These are phyloP conservation scores for Arctium minus DNA, from an alignment of 129 eudicot species.

Conservation along the genomic window DNA sequence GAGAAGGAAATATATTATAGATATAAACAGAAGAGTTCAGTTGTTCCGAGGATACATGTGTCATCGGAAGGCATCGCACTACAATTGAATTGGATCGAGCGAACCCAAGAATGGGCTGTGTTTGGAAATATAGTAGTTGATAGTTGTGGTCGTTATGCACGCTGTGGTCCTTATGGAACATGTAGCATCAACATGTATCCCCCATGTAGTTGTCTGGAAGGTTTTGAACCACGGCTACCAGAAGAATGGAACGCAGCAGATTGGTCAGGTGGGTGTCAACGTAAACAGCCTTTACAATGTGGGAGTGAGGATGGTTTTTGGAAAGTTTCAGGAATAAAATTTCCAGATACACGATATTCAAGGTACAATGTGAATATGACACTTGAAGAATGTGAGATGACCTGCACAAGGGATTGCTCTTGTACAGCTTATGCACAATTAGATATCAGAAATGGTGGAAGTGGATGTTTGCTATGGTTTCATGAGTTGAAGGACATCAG, in stretches of 20 bases:
- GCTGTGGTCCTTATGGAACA: slow-evolving; percentile 16
- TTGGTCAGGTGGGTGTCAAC: slow-evolving; percentile 53
- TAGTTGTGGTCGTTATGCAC: neutral
- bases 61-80: neutral
- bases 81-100: neutral
- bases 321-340: slow-evolving; percentile 18
- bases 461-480: slow-evolving; percentile 60
- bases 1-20: slow-evolving; percentile 21
- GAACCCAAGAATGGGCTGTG: slow-evolving; percentile 3
- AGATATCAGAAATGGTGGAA: slow-evolving; percentile 35
- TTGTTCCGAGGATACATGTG: neutral
- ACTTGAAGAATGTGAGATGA: slow-evolving; percentile 34
- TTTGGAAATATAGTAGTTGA: neutral
- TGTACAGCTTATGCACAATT: slow-evolving; percentile 47
- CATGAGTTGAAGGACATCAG: slow-evolving; percentile 43
- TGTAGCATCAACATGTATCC: slow-evolving; percentile 3
- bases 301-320: slow-evolving; percentile 29
- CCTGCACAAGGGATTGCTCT: slow-evolving; percentile 42
- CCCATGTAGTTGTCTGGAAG: slow-evolving; percentile 14
- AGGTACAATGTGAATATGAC: slow-evolving; percentile 25
- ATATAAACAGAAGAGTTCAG: slow-evolving; percentile 5
- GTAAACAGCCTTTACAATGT: slow-evolving; percentile 29
- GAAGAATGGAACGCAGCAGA: slow-evolving; percentile 38
- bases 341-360: slow-evolving; percentile 36
- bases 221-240: slow-evolving; percentile 10